Percentiles rank a stretch among this genome's conserved stretches.
Conservation (phyloP, 1,284 basidiomycete species). For the Ceratobasidium sp. region DNA sequence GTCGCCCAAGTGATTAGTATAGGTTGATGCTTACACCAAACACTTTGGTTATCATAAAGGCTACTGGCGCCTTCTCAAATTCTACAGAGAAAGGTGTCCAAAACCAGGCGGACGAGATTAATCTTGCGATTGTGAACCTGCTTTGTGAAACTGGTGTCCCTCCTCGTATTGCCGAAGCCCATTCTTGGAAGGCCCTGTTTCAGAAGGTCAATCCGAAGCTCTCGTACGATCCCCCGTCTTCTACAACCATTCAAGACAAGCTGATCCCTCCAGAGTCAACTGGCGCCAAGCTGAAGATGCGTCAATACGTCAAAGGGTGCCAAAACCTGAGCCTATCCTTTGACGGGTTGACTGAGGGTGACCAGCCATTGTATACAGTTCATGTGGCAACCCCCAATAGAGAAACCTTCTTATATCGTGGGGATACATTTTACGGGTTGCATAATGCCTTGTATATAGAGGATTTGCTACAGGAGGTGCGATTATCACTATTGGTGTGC, state of each 20-base stretch:
- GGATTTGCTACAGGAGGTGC: background rate
- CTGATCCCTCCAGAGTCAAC: constrained; percentile 9
- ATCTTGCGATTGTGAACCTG: constrained; percentile 2
- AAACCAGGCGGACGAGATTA: too few relatives aligned
- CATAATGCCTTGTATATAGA: background rate
- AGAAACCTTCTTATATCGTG: background rate
- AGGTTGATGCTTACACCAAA: too few relatives aligned
- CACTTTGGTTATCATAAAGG: too few relatives aligned
- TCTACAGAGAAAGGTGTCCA: too few relatives aligned
- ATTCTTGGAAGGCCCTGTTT: background rate
- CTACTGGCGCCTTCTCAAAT: too few relatives aligned
- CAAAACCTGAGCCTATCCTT: background rate
- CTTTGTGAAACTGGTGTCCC: constrained; percentile 14
- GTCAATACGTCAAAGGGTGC: background rate
- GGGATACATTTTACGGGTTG: background rate
- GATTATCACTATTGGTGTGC: background rate
- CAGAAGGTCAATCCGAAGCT: background rate
- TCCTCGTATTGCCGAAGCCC: constrained; percentile 10
- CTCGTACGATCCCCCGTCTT: background rate
- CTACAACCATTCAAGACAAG: constrained; percentile 9
- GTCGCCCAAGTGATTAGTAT: too few relatives aligned
- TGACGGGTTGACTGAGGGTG: constrained; percentile 1
- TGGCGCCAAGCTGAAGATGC: background rate
- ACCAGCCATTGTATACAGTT: constrained; percentile 2
- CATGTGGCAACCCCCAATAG: background rate